phyloP scores from a whole-genome alignment of 1,284 basidiomycete species.

The Psilocybe mexicana region DNA sequence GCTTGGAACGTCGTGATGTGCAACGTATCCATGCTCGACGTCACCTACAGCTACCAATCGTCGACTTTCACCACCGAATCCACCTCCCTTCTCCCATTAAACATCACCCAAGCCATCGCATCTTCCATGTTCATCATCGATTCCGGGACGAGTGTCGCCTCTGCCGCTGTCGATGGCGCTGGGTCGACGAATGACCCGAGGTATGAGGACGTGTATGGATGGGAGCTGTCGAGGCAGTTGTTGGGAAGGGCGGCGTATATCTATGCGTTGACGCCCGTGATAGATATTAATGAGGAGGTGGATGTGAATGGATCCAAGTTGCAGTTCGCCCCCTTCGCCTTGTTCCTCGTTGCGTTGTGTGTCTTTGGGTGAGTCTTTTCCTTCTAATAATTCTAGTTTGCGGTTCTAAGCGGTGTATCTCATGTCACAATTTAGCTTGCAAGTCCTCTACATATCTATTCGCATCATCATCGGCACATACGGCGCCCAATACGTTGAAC shows the following conservation, averaged over 20 bases:
- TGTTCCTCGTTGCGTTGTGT: background rate
- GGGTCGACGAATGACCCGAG: background rate
- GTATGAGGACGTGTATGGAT: background rate
- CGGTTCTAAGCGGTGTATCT: background rate
- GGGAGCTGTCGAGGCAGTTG: background rate
- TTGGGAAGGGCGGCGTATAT: background rate
- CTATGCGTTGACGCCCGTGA: background rate
- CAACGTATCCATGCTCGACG: slow-evolving; percentile 3
- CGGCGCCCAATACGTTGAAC: slow-evolving; percentile 1
- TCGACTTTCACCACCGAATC: background rate
- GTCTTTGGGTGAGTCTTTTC: background rate
- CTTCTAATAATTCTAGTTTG: background rate
- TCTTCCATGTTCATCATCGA: background rate
- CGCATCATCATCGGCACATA: background rate
- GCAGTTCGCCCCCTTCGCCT: background rate
- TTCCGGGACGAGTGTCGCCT: background rate
- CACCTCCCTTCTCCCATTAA: background rate
- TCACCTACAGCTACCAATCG: background rate
- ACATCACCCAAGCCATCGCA: background rate
- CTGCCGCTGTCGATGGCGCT: background rate
- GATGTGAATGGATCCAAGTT: background rate
- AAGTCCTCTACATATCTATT: slow-evolving; percentile 1
- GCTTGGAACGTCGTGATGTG: slow-evolving; percentile 10
- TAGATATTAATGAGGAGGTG: background rate
- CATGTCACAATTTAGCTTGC: background rate